Percentiles rank a stretch among this genome's conserved stretches.
These are phyloP conservation scores for Acanthamoeba healyi DNA, from an alignment of 208 protist genomes.

Conservation along the genomic window DNA sequence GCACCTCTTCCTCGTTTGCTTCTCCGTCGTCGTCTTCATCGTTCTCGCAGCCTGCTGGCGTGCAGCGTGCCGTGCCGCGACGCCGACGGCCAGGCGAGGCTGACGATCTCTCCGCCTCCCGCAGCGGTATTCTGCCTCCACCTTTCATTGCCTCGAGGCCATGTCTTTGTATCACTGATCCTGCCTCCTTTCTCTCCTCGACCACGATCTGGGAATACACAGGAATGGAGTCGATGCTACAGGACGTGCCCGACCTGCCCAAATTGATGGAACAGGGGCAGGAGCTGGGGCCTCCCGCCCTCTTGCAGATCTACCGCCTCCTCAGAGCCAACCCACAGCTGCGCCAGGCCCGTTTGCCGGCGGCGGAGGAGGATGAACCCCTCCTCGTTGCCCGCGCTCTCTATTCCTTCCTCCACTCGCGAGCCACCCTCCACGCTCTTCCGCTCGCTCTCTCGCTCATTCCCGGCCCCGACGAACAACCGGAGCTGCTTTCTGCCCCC, in stretches of 20 bases:
- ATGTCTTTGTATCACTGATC: no score
- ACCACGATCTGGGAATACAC: background rate
- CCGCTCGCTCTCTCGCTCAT: slow-evolving; percentile 20
- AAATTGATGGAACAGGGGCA: background rate
- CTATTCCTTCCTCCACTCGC: slow-evolving; percentile 55
- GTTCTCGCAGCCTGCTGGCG: background rate
- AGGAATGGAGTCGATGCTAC: background rate
- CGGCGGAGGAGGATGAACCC: slow-evolving; percentile 12
- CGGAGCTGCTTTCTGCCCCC: background rate
- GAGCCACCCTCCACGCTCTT: slow-evolving; percentile 42
- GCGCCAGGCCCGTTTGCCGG: background rate
- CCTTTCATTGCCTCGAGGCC: no score
- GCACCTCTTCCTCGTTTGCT: background rate
- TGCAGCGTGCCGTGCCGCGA: background rate
- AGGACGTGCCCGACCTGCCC: slow-evolving; percentile 12
- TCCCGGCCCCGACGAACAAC: background rate
- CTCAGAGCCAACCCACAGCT: slow-evolving; percentile 14
- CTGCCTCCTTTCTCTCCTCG: no score
- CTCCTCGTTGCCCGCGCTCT: slow-evolving; percentile 2
- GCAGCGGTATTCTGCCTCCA: background rate
- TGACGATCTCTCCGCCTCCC: background rate
- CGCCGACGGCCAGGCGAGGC: background rate
- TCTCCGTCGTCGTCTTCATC: background rate
- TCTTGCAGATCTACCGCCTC: slow-evolving; percentile 41
- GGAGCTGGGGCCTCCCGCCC: background rate